Conservation (phyloP, 768 basidiomycete species). For the Termitomyces sp. region DNA sequence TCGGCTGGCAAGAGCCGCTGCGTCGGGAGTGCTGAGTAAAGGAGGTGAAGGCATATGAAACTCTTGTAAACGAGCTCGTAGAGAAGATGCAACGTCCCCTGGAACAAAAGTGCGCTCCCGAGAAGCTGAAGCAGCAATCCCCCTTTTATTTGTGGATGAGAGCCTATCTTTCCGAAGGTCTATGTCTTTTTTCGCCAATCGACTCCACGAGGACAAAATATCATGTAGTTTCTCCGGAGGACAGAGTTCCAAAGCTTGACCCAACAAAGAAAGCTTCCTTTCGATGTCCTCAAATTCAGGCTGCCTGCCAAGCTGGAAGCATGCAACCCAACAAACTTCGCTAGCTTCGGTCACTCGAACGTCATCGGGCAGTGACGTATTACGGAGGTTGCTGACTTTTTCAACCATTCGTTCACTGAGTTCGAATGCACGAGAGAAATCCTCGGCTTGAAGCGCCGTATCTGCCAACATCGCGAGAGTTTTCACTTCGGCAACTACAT, state of each 20-base stretch:
- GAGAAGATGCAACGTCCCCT: constrained; percentile 45
- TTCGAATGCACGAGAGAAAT: constrained; percentile 73
- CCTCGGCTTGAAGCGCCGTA: constrained; percentile 79
- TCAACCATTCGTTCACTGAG: constrained; percentile 71
- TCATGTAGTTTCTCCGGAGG: constrained; percentile 78
- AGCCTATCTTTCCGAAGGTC: constrained; percentile 46
- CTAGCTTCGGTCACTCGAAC: constrained; percentile 54
- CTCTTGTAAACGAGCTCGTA: constrained; percentile 61
- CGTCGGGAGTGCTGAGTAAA: constrained; percentile 70
- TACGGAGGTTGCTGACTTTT: constrained; percentile 50
- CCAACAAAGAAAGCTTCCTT: constrained; percentile 70
- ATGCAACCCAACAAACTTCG: constrained; percentile 88
- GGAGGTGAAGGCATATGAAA: constrained; percentile 71
- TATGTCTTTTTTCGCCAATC: constrained; percentile 66
- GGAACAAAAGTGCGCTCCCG: constrained; percentile 22
- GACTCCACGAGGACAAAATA: constrained; percentile 76
- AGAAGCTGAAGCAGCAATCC: constrained; percentile 19
- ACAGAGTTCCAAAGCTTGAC: constrained; percentile 82
- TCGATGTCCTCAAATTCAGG: constrained; percentile 68
- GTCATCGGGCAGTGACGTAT: constrained; percentile 31
- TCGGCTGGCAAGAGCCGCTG: constrained; percentile 73
- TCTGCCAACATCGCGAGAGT: constrained; percentile 89
- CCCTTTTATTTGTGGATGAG: constrained; percentile 24
- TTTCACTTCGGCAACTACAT: constrained; percentile 76
- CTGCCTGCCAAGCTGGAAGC: constrained; percentile 85